Conservation (phyloP, 345 rosid species). For the Limnanthes douglasii region DNA sequence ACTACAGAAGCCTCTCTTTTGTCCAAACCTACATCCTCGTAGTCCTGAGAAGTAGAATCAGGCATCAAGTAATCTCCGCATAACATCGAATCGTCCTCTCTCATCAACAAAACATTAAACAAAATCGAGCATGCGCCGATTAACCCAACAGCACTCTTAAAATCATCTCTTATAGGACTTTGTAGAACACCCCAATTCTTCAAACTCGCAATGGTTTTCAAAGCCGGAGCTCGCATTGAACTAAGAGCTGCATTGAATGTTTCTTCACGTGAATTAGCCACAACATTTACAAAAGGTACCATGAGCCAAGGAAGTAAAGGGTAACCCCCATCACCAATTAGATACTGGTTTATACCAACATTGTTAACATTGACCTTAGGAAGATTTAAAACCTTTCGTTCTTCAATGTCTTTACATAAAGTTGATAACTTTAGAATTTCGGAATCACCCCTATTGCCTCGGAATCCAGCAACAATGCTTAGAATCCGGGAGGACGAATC, state of each 20-base stretch:
- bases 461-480: constrained; percentile 39
- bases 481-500: constrained; percentile 43
- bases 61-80: constrained; percentile 13
- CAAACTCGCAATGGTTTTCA: constrained; percentile 31
- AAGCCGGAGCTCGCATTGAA: constrained; percentile 16
- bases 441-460: constrained; percentile 25
- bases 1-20: constrained; percentile 15
- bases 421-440: constrained; percentile 29
- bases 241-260: constrained; percentile 23
- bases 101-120: constrained; percentile 42
- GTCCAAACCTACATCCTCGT: constrained; percentile 8
- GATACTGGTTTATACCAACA: constrained; percentile 23
- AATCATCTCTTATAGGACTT: constrained; percentile 33
- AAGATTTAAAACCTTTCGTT: constrained; percentile 20
- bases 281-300: constrained; percentile 28
- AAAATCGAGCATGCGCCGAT: constrained; percentile 53
- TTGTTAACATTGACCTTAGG: constrained; percentile 15
- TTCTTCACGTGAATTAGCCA: constrained; percentile 21
- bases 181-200: constrained; percentile 49
- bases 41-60: constrained; percentile 8
- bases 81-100: constrained; percentile 49
- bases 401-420: constrained; percentile 31
- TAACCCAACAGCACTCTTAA: constrained; percentile 32
- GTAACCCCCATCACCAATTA: constrained; percentile 32
- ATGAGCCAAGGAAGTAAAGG: constrained; percentile 64